A percentile compares a stretch with the other conserved stretches of the same genome.
Evolutionary conservation across 129 eudicot genomes (phyloP).

Genomic region (Flaveria trinervia): DNA sequence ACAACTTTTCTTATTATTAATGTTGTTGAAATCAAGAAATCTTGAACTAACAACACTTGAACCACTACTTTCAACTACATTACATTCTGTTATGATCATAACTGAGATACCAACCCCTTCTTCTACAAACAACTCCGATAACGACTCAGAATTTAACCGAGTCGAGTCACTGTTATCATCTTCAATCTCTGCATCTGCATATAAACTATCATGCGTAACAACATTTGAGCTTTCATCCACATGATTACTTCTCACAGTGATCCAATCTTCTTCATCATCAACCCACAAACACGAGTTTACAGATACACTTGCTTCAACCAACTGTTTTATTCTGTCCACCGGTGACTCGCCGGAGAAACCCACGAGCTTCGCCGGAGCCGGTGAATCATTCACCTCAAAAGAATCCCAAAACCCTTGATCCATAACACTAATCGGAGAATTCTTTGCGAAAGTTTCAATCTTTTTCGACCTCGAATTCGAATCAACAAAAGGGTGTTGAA

Average conservation of each 20-base stretch:
- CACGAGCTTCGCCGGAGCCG: slow-evolving; percentile 5
- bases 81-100: slow-evolving; percentile 3
- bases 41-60: slow-evolving; percentile 26
- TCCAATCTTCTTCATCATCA: slow-evolving; percentile 63
- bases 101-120: slow-evolving; percentile 27
- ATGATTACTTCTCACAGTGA: slow-evolving; percentile 46
- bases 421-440: slow-evolving; percentile 61
- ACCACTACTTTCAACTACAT: slow-evolving; percentile 24
- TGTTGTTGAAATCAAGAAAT: slow-evolving; percentile 23
- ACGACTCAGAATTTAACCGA: not conserved
- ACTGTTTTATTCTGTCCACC: slow-evolving; percentile 42
- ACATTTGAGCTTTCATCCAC: slow-evolving; percentile 26
- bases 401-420: slow-evolving; percentile 74
- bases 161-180: slow-evolving; percentile 25
- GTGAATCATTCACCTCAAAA: slow-evolving; percentile 32
- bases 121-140: slow-evolving; percentile 13
- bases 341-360: slow-evolving; percentile 32
- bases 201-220: not conserved
- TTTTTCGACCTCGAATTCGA: not conserved
- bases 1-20: slow-evolving; percentile 7
- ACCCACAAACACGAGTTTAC: slow-evolving; percentile 31
- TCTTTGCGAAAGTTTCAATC: slow-evolving; percentile 18
- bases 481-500: slow-evolving; percentile 57
- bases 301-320: slow-evolving; percentile 29
- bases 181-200: slow-evolving; percentile 24